A percentile compares a stretch with the other conserved stretches of the same genome.
Evolutionary conservation across 441 rosid genomes (phyloP).

Genomic region (Rhodomyrtus psidioides): DNA sequence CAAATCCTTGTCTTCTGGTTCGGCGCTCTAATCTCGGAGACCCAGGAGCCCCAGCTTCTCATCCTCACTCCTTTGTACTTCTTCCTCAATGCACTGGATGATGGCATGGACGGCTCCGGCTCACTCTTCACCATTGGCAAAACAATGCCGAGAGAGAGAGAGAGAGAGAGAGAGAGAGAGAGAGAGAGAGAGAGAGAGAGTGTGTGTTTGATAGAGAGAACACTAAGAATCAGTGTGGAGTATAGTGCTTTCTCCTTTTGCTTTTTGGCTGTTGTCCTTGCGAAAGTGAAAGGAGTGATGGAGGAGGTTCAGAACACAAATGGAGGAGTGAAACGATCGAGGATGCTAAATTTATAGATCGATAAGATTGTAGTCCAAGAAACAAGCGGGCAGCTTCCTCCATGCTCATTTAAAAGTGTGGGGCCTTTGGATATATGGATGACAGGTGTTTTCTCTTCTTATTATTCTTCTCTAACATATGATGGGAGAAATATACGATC

Average conservation of each 20-base stretch:
- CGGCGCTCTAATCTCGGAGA: constrained; percentile 92
- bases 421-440: not conserved
- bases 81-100: constrained; percentile 13
- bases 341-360: not conserved
- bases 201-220: not conserved
- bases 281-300: not conserved
- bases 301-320: not conserved
- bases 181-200: constrained; percentile 9
- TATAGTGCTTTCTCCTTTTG: not conserved
- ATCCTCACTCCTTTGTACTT: constrained; percentile 92
- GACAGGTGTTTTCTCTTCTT: not conserved
- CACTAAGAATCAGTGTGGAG: not conserved
- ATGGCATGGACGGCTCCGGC: constrained; percentile 5
- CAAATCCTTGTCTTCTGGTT: constrained; percentile 91
- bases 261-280: not conserved
- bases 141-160: constrained; percentile 3
- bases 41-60: constrained; percentile 99
- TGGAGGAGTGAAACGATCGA: not conserved
- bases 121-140: not conserved
- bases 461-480: not conserved
- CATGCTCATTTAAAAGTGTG: not conserved
- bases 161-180: constrained; percentile 6
- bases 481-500: not conserved
- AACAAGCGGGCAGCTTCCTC: not conserved
- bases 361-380: not conserved